Base-by-base conservation (phyloP, 2,329 filamentous ascomycete species). In the Xylariales sp. region DNA sequence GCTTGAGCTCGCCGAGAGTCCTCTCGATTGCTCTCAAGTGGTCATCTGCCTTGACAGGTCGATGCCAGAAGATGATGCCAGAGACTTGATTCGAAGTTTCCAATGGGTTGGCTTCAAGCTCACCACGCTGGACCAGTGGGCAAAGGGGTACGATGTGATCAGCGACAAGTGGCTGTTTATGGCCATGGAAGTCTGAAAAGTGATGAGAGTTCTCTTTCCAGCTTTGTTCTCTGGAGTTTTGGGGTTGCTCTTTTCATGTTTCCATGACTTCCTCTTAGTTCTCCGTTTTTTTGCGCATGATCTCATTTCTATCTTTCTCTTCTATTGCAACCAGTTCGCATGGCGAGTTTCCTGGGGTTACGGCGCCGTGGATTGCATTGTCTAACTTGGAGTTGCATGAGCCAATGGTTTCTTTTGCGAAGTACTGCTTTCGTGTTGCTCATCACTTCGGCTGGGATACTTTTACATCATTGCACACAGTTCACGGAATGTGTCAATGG, bases 101-200 rank as follows among this genome's bases (percentile, higher is more conserved):
- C 86, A 89, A 59, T 96, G 90, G 90, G 90, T 94, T 47, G 90
- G 90, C 39, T 95, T 95, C 57, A 85, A 87, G 56, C 75, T 91
- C 49, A 81, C 80, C 34, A 91, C 86, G 17, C 72, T 96, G 29
- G 83, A 89, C 50, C 76, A 79, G 50, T 95, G 88, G 83, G 75
- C 78, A 13, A 66, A 71, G 31, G 70, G 72, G 27, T 59, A 74
- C 38, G 78, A 85, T 46, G 74, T 83, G 37, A 80, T 85, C 35
- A 95, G 88, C 65, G 67, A 81, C 37, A 73, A 73, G 53, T 96
- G 90, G 90, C 62, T 95, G 42, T 88, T 94, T 59, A 79, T 95
- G 72, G 81, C 82, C 46, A 93, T 95, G 81, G 89, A 95, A 60
- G 69, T 91, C 41, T 95, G 49, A 45, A 15, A 29, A 12, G n/a